Evolutionary conservation across 2,329 filamentous ascomycete species (phyloP), one percentile per base, ranked within the genome.

Genomic region (Pseudogymnoascus sp.): DNA sequence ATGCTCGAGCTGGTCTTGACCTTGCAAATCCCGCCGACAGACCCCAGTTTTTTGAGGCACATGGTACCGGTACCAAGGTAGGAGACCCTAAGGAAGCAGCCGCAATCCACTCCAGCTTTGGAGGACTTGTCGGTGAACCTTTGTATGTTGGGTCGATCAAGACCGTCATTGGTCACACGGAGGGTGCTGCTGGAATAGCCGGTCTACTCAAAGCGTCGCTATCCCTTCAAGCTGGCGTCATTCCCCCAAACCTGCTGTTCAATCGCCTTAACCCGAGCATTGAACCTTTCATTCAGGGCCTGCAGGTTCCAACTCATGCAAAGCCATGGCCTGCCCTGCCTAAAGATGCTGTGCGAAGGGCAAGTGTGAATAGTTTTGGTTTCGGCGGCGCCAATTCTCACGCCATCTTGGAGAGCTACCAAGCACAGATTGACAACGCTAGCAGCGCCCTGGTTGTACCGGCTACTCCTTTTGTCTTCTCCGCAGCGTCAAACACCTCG

Each of bases 381-480:
- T 26, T 26, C 5, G 23, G 23, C 5, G 23, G 23, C 23, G 5
- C 23, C 3, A 26, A 26, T 26, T 4, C 23, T 26, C 23, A 26
- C 5, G 23, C 23, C 0, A 78, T 77, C 29, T 4, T 26, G 3
- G 78, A 78, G 6, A 78, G 78, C n/a, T 76, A 80, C 64, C 75
- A 75, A 2, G 19, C 10, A 5, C 4, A 39, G 39, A 3, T 19
- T 63, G 75, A 74, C 4, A 77, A 78, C 65, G 70, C 71, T 2
- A 72, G 78, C 3, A 69, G 67, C 63, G 69, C 72, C 37, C 70
- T 59, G n/a, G 16, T 61, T 10, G 16, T 21, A 29, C 2, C 41
- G 12, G 23, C 61, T n/a, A 33, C 60, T 35, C 61, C 64, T 12
- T 67, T 68, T 37, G 52, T 63, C 6, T 66, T 68, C 37, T 68